phyloP scores from a whole-genome alignment of 371 early-diverging fungal species.

The Mucor piriformis region DNA sequence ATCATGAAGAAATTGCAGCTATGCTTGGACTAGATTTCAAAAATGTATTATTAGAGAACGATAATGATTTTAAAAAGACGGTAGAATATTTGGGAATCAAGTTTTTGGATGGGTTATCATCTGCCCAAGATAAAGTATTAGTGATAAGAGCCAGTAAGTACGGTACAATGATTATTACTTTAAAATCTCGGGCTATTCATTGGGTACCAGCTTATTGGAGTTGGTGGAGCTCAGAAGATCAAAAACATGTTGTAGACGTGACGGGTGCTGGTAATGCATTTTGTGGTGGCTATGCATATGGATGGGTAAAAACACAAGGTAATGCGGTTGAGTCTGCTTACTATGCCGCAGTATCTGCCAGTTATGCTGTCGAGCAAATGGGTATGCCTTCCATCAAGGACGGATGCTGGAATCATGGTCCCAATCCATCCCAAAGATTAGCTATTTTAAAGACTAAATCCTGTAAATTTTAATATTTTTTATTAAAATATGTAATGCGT shows the following conservation, averaged over 20 bases:
- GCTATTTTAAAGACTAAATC: conserved; percentile 12
- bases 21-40: conserved; percentile 20
- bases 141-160: conserved; percentile 40
- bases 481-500: neutral
- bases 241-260: conserved; percentile 36
- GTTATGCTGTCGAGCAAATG: conserved; percentile 50
- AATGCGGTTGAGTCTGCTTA: conserved; percentile 33
- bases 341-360: conserved; percentile 49
- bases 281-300: conserved; percentile 43
- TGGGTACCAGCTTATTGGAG: conserved; percentile 50
- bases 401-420: conserved; percentile 39
- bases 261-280: conserved; percentile 58
- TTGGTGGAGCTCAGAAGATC: neutral
- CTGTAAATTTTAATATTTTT: conserved; percentile 1
- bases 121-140: neutral
- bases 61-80: conserved; percentile 3
- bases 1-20: conserved; percentile 36
- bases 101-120: conserved; percentile 2
- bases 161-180: conserved; percentile 27
- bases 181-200: neutral
- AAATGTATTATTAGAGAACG: neutral
- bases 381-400: conserved; percentile 31
- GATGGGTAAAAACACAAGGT: conserved; percentile 32
- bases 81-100: conserved; percentile 14
- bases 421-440: conserved; percentile 27